These are phyloP conservation scores for Coemansia sp. DNA, from an alignment of 192 early-diverging fungal species.

Conservation along the genomic window DNA sequence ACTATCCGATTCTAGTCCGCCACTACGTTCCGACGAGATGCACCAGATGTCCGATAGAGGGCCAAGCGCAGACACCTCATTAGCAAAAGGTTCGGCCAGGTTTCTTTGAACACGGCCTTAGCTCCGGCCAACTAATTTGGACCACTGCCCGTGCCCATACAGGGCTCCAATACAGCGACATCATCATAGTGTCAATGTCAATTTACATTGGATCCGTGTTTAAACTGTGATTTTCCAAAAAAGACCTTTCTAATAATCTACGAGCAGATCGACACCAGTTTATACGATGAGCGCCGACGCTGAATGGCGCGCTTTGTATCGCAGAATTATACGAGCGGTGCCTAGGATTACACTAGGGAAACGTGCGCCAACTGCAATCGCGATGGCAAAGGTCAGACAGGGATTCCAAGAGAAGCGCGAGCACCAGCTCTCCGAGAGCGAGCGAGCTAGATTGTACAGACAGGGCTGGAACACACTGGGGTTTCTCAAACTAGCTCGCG, in stretches of 20 bases:
- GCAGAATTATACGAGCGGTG: conserved; percentile 40
- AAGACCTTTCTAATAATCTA: neutral
- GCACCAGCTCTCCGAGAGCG: conserved; percentile 4
- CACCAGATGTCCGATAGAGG: neutral
- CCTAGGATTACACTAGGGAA: conserved; percentile 34
- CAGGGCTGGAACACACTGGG: conserved; percentile 50
- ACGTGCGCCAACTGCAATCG: neutral
- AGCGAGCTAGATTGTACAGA: conserved; percentile 18
- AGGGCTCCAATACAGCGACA: neutral
- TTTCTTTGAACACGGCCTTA: neutral
- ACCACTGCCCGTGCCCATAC: neutral
- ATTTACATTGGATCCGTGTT: no score
- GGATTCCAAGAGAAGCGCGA: conserved; percentile 33
- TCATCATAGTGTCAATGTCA: neutral
- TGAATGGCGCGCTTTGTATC: conserved; percentile 44
- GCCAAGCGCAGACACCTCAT: neutral
- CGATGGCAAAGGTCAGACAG: conserved; percentile 38
- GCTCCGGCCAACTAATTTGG: neutral
- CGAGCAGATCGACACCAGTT: neutral
- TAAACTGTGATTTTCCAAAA: neutral
- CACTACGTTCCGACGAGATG: neutral
- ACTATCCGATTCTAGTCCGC: neutral
- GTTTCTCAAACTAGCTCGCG: conserved; percentile 55
- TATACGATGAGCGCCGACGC: conserved; percentile 6
- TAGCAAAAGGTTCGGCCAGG: neutral